Evolutionary conservation across 2,329 filamentous ascomycete genomes (phyloP), one percentile per base, ranked within the genome.

Genomic region (Penicillium sp.): DNA sequence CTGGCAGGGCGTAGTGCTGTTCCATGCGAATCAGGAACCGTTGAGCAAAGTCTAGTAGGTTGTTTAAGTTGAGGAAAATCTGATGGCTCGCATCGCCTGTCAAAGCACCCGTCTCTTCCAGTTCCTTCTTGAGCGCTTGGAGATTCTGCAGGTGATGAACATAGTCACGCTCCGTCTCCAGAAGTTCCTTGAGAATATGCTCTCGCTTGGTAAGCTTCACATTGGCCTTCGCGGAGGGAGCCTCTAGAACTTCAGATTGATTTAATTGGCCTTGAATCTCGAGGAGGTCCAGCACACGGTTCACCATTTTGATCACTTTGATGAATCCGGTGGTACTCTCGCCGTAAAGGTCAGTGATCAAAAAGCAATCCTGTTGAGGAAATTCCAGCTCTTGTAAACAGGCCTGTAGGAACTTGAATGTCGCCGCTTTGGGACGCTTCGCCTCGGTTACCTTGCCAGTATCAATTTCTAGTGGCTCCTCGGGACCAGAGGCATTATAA

Each of bases 321-420:
- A 97, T 92, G 73, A 99, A 97, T 3, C 94, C 94, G 45, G 91
- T 97, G 1, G 94, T 99, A 75, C 97, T 95, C 68, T 93, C 91
- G 54, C 91, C 91, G 75, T 94, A 93, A 46, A 97, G 80, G 76
- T 99, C 93, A 57, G 86, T 90, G 67, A 99, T 89, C 68, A 96
- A 89, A 75, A 97, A 97, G 70, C 91, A 93, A 61, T 96, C 91
- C 48, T 88, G 84, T 5, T 90, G 81, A 2, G 89, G 85, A 53
- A 97, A 89, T 56, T 87, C 85, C 50, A 97, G 81, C 52, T 96
- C 89, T 65, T 87, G 87, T 70, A 95, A 82, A 74, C 93, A 97
- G 25, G 91, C 92, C 73, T 95, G 87, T 59, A 97, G 85, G 72
- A 99, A 97, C 70, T 92, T 92, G 80, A 96, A 95, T 23, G 93